Conservation (phyloP, 371 early-diverging fungal species). For the Lichtheimia corymbifera region DNA sequence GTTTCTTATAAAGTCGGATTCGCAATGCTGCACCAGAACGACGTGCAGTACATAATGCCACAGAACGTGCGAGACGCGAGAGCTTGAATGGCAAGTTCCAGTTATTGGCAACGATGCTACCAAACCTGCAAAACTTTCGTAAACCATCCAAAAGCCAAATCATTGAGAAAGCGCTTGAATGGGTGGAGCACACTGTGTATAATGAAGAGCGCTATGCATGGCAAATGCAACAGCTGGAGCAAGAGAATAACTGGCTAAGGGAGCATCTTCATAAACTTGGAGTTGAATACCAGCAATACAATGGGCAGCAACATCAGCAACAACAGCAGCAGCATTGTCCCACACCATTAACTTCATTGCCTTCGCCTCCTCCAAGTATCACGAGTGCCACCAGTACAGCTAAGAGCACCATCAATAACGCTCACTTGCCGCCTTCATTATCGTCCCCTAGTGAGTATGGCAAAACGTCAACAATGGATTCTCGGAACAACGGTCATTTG, state of each 20-base stretch:
- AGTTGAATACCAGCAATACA: constrained; percentile 5
- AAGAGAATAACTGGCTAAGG: constrained; percentile 28
- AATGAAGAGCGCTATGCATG: constrained; percentile 32
- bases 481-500: no score
- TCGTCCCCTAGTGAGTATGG: no score
- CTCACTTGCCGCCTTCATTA: no score
- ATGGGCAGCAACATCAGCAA: neutral
- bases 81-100: constrained; percentile 67
- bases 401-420: no score
- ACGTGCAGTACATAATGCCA: constrained; percentile 73
- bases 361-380: neutral
- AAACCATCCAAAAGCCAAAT: constrained; percentile 72
- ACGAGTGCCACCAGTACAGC: neutral
- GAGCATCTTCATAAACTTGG: constrained; percentile 6
- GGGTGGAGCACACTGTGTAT: constrained; percentile 36
- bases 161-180: constrained; percentile 65
- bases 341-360: neutral
- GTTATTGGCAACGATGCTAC: constrained; percentile 64
- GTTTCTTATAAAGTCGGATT: neutral
- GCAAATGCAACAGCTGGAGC: constrained; percentile 30
- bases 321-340: neutral
- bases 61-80: constrained; percentile 74
- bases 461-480: no score
- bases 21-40: constrained; percentile 31
- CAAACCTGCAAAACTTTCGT: constrained; percentile 58